Base-by-base conservation (phyloP, 139 green algal genomes). In the Chlamydomonas incerta region DNA sequence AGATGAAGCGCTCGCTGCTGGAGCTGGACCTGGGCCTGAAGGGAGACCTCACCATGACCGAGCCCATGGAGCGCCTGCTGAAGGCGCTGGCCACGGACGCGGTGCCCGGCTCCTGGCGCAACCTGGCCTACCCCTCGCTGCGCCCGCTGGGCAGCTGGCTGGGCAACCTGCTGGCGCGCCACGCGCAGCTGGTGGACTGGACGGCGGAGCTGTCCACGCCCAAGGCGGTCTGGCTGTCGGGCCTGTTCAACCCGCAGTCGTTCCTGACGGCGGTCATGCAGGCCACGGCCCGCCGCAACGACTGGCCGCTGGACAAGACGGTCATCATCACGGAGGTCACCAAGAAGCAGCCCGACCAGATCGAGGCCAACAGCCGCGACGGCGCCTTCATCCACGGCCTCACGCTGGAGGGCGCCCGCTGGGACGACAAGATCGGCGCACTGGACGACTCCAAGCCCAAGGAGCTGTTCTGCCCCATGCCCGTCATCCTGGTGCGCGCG, bases 231-330 rank as follows among this genome's bases (percentile, higher is more conserved):
- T 98, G 95, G 94, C 88, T 98, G 46, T 94, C 90, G 15, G 94
- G 94, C 18, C 92, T 99, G 70, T 98, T 98, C 94, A 98, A 98
- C 89, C 96, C 96, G 9, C 94, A 97, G 93, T 96, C 94, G 20
- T 98, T 99, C 91, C 89, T 99, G 15, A 99, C 96, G 23, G 96
- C 96, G 0, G 96, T 99, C 31, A 97, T 98, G 93, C 95, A 98
- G 89, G 97, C 96, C 26, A 98, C 95, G 0, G 96, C 96, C 0
- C 92, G 96, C 34, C 92, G 95, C 55, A 98, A 97, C 75, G 95
- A 97, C 85, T 99, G 96, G 96, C 93, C 96, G 15, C 92, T 99
- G 60, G 96, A 98, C 87, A 95, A 95, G 82, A 96, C 94, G 15
- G 92, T 95, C 73, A 87, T 96, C 33, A 72, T 98, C 47, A 95